Base-by-base conservation (phyloP, 2,329 filamentous ascomycete genomes). In the Karstenula rhodostoma region DNA sequence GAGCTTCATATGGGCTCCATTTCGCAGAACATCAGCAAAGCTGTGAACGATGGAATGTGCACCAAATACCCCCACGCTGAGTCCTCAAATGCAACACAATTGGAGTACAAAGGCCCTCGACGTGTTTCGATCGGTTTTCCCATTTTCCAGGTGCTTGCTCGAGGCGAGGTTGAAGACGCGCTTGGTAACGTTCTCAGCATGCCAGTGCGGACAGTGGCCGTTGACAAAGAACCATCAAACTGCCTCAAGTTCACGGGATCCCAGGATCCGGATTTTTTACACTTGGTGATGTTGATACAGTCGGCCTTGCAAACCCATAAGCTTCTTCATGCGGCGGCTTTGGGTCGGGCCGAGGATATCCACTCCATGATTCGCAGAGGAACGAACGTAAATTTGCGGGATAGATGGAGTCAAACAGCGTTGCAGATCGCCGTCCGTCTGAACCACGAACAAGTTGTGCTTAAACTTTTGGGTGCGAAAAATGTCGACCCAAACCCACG, bases 341-440 rank as follows among this genome's bases (percentile, higher is more conserved):
- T 22, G 13, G 58, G 58, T 37, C 23, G 42, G 17, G 35, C 29
- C 15, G 48, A 56, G 10, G 23, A 46, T 8, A 23, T 56, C 4
- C 43, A 51, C 27, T 50, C 29, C 0, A 29, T 60, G 40, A 42
- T 60, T 13, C 42, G 47, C 6, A 43, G 46, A 50, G 58, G 51
- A 4, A 37, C 43, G n/a, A 60, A 60, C 17, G 29, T 50, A 9
- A 60, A 60, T 23, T 27, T 56, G 27, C 44, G 53, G 25, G 58
- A 60, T 42, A 46, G 58, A 44, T 60, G 58, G 58, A 48, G 58
- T 25, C 58, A 60, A 40, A 57, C 58, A 32, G 54, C 54, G 4
- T 51, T 60, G 22, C 58, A 60, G 17, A 22, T 60, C 15, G 54
- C 58, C 22, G 53, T 52, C 29, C 58, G 58, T 2, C 22, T 48